phyloP scores from a whole-genome alignment of 192 early-diverging fungal species.

The Cetraspora pellucida region DNA sequence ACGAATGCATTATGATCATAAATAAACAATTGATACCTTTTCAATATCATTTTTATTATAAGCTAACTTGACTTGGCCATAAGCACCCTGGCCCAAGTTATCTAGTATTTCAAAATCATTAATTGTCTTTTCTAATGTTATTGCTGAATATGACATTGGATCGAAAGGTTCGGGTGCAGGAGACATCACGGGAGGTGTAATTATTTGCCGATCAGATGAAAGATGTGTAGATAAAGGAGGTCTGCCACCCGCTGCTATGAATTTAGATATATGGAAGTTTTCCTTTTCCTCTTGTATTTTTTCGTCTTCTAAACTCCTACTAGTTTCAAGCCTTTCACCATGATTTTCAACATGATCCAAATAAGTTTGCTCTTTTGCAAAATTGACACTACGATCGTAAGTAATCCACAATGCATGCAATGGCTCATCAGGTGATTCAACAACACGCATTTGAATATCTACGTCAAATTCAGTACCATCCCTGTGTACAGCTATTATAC shows the following conservation, averaged over 20 bases:
- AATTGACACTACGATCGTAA: conserved; percentile 56
- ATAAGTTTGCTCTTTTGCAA: conserved; percentile 39
- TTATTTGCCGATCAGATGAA: conserved; percentile 14
- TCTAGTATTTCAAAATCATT: conserved; percentile 64
- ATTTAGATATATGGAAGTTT: conserved; percentile 29
- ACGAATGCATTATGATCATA: background rate
- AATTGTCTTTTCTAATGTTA: conserved; percentile 48
- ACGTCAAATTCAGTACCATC: conserved; percentile 63
- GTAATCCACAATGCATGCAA: conserved; percentile 67
- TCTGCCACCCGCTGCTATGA: conserved; percentile 27
- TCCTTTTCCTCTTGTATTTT: conserved; percentile 26
- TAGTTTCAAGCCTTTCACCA: background rate
- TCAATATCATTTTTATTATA: conserved; percentile 50
- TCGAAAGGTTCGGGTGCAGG: conserved; percentile 17
- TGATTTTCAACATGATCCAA: background rate
- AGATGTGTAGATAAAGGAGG: background rate
- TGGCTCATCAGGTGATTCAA: conserved; percentile 52
- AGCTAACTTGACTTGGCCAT: conserved; percentile 69
- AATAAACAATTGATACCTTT: conserved; percentile 39
- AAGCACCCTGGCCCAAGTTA: conserved; percentile 71
- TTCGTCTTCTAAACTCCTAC: conserved; percentile 35
- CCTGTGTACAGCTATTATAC: conserved; percentile 60
- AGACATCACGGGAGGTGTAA: conserved; percentile 25
- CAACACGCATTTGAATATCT: conserved; percentile 60
- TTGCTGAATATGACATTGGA: conserved; percentile 45